Conservation (phyloP, 768 basidiomycete species). For the Boletellus ananiceps region DNA sequence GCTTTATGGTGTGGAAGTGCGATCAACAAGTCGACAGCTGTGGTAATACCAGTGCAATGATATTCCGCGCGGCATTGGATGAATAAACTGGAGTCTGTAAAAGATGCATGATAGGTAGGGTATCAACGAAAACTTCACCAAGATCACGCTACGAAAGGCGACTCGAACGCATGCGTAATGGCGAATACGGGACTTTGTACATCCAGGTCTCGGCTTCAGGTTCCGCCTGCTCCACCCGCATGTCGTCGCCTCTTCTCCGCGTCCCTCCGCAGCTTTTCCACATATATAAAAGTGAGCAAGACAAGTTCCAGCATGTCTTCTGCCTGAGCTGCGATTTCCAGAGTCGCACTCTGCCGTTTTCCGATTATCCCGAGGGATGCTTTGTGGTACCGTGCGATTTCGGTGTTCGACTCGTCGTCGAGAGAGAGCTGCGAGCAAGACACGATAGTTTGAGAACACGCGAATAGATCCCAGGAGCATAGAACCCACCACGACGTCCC, state of each 20-base stretch:
- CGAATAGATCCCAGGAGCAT: background rate
- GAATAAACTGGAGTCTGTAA: no score
- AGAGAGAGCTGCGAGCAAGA: slow-evolving; percentile 10
- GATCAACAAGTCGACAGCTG: no score
- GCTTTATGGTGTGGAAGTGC: no score
- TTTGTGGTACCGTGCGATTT: slow-evolving; percentile 21
- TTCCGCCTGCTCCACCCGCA: slow-evolving; percentile 9
- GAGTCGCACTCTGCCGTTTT: slow-evolving; percentile 10
- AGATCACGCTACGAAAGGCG: background rate
- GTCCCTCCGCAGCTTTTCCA: slow-evolving; percentile 28
- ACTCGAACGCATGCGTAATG: background rate
- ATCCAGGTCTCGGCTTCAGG: slow-evolving; percentile 1
- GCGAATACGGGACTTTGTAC: background rate
- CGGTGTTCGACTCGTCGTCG: slow-evolving; percentile 12
- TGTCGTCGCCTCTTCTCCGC: slow-evolving; percentile 10
- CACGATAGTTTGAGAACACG: background rate
- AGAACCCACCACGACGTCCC: slow-evolving; percentile 12
- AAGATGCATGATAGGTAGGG: no score
- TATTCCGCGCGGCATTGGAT: no score
- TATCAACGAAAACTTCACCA: no score
- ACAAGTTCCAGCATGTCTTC: slow-evolving; percentile 25
- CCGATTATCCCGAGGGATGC: slow-evolving; percentile 24
- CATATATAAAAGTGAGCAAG: slow-evolving; percentile 28
- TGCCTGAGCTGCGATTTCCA: slow-evolving; percentile 21
- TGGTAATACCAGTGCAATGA: no score